Base-by-base conservation (phyloP, 345 rosid species). In the Populus euphratica region DNA sequence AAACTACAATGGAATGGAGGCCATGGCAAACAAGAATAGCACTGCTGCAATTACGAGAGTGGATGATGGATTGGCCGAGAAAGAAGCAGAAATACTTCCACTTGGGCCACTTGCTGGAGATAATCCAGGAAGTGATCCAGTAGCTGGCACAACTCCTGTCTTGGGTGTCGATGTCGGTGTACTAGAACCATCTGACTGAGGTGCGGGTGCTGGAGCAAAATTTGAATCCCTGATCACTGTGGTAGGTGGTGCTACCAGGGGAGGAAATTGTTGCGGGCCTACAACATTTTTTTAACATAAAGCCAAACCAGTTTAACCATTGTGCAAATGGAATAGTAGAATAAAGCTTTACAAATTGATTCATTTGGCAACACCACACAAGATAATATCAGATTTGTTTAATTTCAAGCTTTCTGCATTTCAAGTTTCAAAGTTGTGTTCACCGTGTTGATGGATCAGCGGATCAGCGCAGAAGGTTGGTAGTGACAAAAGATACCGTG, bases 181-280 rank as follows among this genome's bases (percentile, higher is more conserved):
- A 41, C 82, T 78, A 63, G 75, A 78, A 63, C 91, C 88, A 47
- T 41, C 83, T 33, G 83, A 70, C 31, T 73, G 78, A 16, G 93
- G 95, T 5, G 92, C 83, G 13, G 96, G 91, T 6, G 92, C 90
- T 13, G 99, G 94, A 72, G 97, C 82, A 83, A 79, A 87, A 11
- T 59, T 66, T 39, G 86, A 68, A 68, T 89, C 93, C 82, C 69
- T 82, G 52, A 68, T 82, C 72, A 95, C 92, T 8, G 81, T 31
- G 64, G 94, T 86, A 76, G 99, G 99, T 10, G 99, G 99, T 33
- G 89, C 92, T 78, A 91, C 9, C 59, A 95, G 91, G 6, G 91
- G 84, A 12, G 93, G 91, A 71, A 93, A 84, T 79, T 85, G 93
- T 85, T 80, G 94, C 1, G 85, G 83, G 72, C 91, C 99, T 95